These are phyloP conservation scores for Drechslerella dactyloides DNA, from an alignment of 2,329 filamentous ascomycete species.

Conservation along the genomic window DNA sequence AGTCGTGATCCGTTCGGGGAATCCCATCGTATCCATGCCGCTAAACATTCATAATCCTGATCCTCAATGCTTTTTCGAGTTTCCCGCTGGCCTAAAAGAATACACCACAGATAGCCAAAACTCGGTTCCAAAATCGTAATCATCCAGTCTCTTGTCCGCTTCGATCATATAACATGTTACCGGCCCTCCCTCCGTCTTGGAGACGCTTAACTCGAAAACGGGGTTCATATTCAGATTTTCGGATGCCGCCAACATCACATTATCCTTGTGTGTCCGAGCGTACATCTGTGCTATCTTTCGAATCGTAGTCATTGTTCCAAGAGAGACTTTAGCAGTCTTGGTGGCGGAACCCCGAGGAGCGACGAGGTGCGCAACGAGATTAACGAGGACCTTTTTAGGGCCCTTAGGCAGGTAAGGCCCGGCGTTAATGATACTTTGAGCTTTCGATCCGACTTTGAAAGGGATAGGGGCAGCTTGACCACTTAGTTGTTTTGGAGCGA, in stretches of 20 bases:
- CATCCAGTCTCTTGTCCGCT: slow-evolving; percentile 14
- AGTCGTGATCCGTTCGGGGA: too few relatives aligned
- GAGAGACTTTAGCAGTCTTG: slow-evolving; percentile 16
- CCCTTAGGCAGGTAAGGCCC: neutral
- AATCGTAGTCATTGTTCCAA: slow-evolving; percentile 10
- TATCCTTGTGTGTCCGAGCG: slow-evolving; percentile 17
- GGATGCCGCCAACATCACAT: neutral
- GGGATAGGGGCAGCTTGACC: neutral
- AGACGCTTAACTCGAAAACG: slow-evolving; percentile 18
- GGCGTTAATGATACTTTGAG: neutral
- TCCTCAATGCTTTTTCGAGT: neutral
- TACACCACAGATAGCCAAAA: slow-evolving; percentile 40
- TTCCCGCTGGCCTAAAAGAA: neutral
- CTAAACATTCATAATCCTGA: neutral
- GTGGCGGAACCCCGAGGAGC: slow-evolving; percentile 6
- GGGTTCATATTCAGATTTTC: slow-evolving; percentile 5
- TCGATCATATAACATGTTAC: slow-evolving; percentile 4
- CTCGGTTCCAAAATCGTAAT: slow-evolving; percentile 16
- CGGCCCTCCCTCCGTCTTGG: slow-evolving; percentile 16
- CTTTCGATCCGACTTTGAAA: neutral
- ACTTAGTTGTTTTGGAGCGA: slow-evolving; percentile 4
- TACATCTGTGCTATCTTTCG: slow-evolving; percentile 24
- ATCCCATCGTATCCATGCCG: too few relatives aligned
- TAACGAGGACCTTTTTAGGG: neutral
- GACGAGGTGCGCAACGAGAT: slow-evolving; percentile 13